A percentile compares a stretch with the other conserved stretches of the same genome.
These are phyloP conservation scores for Cyberlindnera mycetangii DNA, from an alignment of 805 yeast genomes.

Conservation along the genomic window DNA sequence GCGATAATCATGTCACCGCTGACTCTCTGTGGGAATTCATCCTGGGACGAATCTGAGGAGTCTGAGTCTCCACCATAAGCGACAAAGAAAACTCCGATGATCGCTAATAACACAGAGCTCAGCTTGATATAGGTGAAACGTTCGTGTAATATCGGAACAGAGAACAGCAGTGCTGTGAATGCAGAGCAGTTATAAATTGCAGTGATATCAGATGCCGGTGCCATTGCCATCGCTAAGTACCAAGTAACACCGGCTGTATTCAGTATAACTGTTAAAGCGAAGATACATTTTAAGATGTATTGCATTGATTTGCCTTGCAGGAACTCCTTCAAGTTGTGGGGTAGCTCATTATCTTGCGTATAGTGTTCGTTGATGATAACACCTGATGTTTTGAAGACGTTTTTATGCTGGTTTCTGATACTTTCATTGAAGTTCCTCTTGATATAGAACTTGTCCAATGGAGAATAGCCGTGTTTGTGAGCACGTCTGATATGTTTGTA, in stretches of 20 bases:
- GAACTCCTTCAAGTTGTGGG: slow-evolving; percentile 15
- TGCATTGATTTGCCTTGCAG: slow-evolving; percentile 14
- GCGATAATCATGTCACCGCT: slow-evolving; percentile 71
- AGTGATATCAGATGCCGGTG: slow-evolving; percentile 83
- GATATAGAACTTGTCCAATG: slow-evolving; percentile 16
- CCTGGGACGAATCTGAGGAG: slow-evolving; percentile 17
- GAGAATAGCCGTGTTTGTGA: slow-evolving; percentile 9
- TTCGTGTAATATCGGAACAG: slow-evolving; percentile 71
- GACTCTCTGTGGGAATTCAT: slow-evolving; percentile 53
- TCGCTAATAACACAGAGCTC: slow-evolving; percentile 65
- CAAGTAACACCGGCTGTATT: slow-evolving; percentile 79
- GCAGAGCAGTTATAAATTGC: slow-evolving; percentile 91
- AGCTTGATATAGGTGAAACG: slow-evolving; percentile 60
- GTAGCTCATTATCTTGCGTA: slow-evolving; percentile 17
- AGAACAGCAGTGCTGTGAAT: slow-evolving; percentile 81
- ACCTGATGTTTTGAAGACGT: slow-evolving; percentile 36
- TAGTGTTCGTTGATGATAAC: slow-evolving; percentile 17
- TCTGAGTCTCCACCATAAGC: slow-evolving; percentile 55
- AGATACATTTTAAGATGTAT: slow-evolving; percentile 44
- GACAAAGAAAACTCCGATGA: slow-evolving; percentile 72
- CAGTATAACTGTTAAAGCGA: slow-evolving; percentile 51
- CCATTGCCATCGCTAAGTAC: slow-evolving; percentile 79
- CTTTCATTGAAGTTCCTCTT: slow-evolving; percentile 32
- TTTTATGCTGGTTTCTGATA: slow-evolving; percentile 41
- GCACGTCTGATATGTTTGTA: slow-evolving; percentile 39